phyloP scores from a whole-genome alignment of 2,329 filamentous ascomycete species.

The Diaporthe citriasiana region DNA sequence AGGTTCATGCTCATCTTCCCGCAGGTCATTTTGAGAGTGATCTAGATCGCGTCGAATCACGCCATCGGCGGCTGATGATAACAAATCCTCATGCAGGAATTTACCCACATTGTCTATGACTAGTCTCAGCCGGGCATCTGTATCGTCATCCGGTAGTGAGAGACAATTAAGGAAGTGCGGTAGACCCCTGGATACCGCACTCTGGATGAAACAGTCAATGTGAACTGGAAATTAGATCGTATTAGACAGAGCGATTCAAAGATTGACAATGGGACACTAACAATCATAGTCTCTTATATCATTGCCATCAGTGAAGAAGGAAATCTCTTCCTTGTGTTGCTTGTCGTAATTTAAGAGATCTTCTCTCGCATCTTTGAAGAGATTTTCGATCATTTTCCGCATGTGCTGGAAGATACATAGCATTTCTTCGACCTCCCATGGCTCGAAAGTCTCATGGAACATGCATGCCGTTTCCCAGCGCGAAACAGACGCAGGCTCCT shows the following conservation, averaged over 20 bases:
- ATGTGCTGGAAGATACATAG: not conserved
- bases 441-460: not conserved
- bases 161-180: not conserved
- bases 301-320: not conserved
- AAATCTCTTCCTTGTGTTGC: not conserved
- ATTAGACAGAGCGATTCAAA: not conserved
- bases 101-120: not conserved
- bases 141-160: not conserved
- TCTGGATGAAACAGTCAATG: not conserved
- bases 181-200: not conserved
- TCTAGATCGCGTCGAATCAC: not conserved
- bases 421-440: not conserved
- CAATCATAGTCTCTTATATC: not conserved
- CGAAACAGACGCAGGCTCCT: not conserved
- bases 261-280: not conserved
- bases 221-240: not conserved
- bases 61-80: not conserved
- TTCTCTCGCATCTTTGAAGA: not conserved
- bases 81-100: not conserved
- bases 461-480: not conserved
- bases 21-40: not conserved
- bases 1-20: not conserved
- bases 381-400: not conserved
- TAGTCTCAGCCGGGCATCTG: not conserved
- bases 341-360: not conserved